Conservation (phyloP, 169 alveolate species). For the Eimeria maxima region DNA sequence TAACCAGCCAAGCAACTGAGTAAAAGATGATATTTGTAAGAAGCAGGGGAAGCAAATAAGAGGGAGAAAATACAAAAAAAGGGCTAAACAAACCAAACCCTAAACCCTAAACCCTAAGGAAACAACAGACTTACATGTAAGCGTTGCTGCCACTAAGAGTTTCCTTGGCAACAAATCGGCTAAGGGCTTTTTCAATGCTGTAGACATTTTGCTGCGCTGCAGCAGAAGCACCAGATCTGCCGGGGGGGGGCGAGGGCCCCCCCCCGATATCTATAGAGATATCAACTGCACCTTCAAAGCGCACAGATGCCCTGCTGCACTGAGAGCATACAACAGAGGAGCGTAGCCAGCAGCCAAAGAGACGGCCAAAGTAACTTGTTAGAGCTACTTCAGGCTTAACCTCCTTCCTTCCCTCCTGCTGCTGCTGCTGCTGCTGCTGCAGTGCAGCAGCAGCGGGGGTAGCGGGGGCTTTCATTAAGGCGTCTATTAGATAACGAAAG, state of each 20-base stretch:
- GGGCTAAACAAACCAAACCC: background rate
- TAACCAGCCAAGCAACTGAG: no score
- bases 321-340: constrained; percentile 84
- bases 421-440: constrained; percentile 74
- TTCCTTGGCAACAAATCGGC: constrained; percentile 84
- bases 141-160: constrained; percentile 85
- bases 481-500: constrained; percentile 85
- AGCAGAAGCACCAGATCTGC: background rate
- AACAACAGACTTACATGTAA: constrained; percentile 83
- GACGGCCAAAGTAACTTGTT: constrained; percentile 87
- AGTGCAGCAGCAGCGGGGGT: constrained; percentile 55
- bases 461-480: constrained; percentile 84
- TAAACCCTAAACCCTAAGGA: background rate
- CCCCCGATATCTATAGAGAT: constrained; percentile 86
- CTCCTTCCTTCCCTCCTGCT: constrained; percentile 78
- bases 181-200: constrained; percentile 86
- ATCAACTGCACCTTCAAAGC: constrained; percentile 87
- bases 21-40: no score
- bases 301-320: constrained; percentile 83
- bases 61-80: background rate
- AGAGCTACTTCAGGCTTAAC: constrained; percentile 84
- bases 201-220: constrained; percentile 46
- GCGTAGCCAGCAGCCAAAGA: constrained; percentile 87
- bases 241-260: constrained; percentile 40
- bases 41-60: background rate